Conservation (phyloP, 2,329 filamentous ascomycete genomes). For the Phialophora verrucosa region DNA sequence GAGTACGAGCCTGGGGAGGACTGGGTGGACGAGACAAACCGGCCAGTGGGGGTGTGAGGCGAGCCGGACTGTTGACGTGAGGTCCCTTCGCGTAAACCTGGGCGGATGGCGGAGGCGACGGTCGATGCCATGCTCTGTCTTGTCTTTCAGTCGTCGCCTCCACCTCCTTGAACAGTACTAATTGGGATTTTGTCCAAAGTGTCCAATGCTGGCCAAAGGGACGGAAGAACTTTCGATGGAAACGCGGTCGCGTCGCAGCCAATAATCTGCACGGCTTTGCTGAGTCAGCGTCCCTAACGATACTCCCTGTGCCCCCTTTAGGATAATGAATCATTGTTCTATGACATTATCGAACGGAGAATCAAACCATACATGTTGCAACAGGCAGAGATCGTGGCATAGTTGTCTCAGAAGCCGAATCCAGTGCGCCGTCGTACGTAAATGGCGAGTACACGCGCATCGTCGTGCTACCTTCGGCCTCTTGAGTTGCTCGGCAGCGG, state of each 20-base stretch:
- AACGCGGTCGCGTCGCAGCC: slow-evolving; percentile 1
- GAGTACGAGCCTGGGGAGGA: slow-evolving; percentile 64
- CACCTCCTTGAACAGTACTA: slow-evolving; percentile 19
- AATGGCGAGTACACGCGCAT: too few relatives aligned
- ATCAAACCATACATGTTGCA: too few relatives aligned
- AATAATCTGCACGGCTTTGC: not conserved
- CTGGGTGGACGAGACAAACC: slow-evolving; percentile 61
- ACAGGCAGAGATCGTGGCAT: too few relatives aligned
- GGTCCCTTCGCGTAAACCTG: slow-evolving; percentile 31
- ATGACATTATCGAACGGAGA: not conserved
- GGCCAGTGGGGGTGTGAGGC: slow-evolving; percentile 63
- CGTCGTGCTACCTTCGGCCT: too few relatives aligned
- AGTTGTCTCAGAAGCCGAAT: too few relatives aligned
- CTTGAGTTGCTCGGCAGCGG: too few relatives aligned
- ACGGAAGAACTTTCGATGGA: not conserved
- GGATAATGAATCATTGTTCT: not conserved
- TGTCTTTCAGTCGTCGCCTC: slow-evolving; percentile 18
- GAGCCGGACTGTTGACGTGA: slow-evolving; percentile 38
- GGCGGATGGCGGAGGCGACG: slow-evolving; percentile 37
- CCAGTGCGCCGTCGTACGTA: too few relatives aligned
- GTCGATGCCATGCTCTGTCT: slow-evolving; percentile 29
- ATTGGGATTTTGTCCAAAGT: not conserved
- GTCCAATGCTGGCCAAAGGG: slow-evolving; percentile 9
- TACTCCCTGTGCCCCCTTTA: not conserved
- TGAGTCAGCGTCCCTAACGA: not conserved